Evolutionary conservation across 768 basidiomycete species (phyloP), one percentile per base, ranked within the genome.

Genomic region (Boletus edulis): DNA sequence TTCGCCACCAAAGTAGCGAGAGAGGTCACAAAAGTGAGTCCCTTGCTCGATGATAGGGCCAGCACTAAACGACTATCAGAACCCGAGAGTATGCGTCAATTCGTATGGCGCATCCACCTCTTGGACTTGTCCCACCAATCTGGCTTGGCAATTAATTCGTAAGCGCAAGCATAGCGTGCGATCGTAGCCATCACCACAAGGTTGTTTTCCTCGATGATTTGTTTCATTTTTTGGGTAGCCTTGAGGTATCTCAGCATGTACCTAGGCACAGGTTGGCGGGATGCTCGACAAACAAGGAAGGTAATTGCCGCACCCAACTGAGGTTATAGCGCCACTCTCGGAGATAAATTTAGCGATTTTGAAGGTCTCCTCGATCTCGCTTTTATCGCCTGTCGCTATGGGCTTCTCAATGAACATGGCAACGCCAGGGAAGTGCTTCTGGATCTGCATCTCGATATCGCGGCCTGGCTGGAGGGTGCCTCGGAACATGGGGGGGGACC

Each of bases 1-100:
- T 61, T 96, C 91, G 15, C 96, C 96, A 49, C 95, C 96, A 67
- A 98, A 98, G 78, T 96, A 96, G 61, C 96, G 88, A 39, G 94
- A 97, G 42, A 97, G 81, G 75, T 98, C 94, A 64, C 92, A 94
- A 76, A 98, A 96, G 76, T 98, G 96, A 14, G 96, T 98, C 45
- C 92, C 95, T 75, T 94, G 90, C 71, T 94, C 93, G 59, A 95
- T 76, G 62, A 94, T 79, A 5, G 92, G 91, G 18, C 91, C 91
- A 51, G 82, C 87, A 67, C 89, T 61, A 17, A n/a, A 54, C 8
- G 46, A 59, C 24, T 37, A 58, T 58, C 31, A 54, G 22, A 49
- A 20, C 46, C 12, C 13, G 44, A 50, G 46, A 35, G 29, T 24
- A 24, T 46, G 46, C 13, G 56, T 22, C 35, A 10, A 42, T 41